A percentile compares a stretch with the other conserved stretches of the same genome.
phyloP scores from a whole-genome alignment of 2,329 filamentous ascomycete species.

The Neofusicoccum sp. region DNA sequence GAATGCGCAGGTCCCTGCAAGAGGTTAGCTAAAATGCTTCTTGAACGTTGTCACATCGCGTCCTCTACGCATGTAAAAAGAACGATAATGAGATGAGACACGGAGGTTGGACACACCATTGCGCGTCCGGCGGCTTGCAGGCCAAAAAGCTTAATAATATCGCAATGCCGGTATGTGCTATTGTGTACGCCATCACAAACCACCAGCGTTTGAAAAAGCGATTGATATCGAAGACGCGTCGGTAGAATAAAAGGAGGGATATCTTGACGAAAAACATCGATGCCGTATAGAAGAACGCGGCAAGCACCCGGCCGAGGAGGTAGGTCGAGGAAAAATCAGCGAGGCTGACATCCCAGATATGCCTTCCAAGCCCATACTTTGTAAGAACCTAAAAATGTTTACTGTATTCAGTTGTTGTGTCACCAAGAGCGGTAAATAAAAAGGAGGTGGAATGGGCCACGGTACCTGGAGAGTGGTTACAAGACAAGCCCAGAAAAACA shows the following conservation, averaged over 20 bases:
- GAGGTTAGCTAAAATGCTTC: background rate
- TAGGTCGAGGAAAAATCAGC: background rate
- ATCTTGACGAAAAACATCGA: slow-evolving; percentile 20
- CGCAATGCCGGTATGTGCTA: background rate
- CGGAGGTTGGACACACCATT: background rate
- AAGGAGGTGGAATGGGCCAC: background rate
- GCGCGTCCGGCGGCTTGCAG: background rate
- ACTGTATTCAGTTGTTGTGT: no score
- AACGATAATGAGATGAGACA: no score
- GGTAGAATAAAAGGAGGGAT: slow-evolving; percentile 18
- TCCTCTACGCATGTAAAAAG: no score
- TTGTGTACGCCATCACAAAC: slow-evolving; percentile 2
- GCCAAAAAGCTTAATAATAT: background rate
- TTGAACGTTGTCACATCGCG: no score
- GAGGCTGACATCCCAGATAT: slow-evolving; percentile 9
- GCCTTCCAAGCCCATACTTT: background rate
- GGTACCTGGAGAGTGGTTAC: slow-evolving; percentile 1
- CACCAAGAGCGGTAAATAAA: background rate
- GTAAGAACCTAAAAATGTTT: background rate
- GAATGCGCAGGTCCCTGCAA: background rate
- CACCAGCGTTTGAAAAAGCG: slow-evolving; percentile 8
- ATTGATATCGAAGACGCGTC: slow-evolving; percentile 13
- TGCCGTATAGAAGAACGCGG: slow-evolving; percentile 15
- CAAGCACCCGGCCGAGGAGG: background rate
- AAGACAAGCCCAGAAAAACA: background rate